These are phyloP conservation scores for Chlamydomonas sp. DNA, from an alignment of 139 green algal species.

Conservation along the genomic window DNA sequence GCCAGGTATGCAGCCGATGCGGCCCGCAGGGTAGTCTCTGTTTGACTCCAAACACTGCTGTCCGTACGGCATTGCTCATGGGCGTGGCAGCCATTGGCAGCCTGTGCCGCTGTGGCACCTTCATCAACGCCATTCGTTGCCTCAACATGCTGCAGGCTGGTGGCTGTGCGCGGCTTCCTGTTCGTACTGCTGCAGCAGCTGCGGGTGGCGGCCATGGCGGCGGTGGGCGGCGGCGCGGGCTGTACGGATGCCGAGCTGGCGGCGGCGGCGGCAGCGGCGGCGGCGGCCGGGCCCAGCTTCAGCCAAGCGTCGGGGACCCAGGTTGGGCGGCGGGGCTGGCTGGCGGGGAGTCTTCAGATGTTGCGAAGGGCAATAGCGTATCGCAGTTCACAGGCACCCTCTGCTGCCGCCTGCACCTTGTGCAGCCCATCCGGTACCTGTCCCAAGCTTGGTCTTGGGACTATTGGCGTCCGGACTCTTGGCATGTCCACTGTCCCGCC, in stretches of 20 bases:
- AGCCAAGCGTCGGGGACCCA: conserved; percentile 41
- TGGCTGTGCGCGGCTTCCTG: conserved; percentile 58
- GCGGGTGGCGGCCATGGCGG: conserved; percentile 6
- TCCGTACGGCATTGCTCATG: no score
- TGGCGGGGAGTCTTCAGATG: no score
- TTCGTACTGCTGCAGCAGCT: conserved; percentile 56
- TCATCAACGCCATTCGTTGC: neutral
- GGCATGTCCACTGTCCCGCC: neutral
- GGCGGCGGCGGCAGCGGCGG: conserved; percentile 7
- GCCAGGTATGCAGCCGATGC: no score
- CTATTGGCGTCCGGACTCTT: no score
- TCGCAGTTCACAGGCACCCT: neutral
- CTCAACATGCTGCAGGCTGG: conserved; percentile 32
- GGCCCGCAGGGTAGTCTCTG: no score
- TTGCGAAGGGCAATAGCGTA: no score
- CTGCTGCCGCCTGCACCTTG: neutral
- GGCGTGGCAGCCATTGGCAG: no score
- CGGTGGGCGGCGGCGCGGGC: neutral
- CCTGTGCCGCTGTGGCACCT: no score
- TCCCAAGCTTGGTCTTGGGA: neutral
- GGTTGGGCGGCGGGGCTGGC: neutral
- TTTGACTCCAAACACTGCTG: no score
- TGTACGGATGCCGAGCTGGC: neutral
- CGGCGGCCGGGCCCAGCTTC: conserved; percentile 32
- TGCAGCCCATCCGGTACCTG: no score